A percentile compares a stretch with the other conserved stretches of the same genome.
These are phyloP conservation scores for Trypethelium eluteriae DNA, from an alignment of 495 filamentous ascomycete species.

Conservation along the genomic window DNA sequence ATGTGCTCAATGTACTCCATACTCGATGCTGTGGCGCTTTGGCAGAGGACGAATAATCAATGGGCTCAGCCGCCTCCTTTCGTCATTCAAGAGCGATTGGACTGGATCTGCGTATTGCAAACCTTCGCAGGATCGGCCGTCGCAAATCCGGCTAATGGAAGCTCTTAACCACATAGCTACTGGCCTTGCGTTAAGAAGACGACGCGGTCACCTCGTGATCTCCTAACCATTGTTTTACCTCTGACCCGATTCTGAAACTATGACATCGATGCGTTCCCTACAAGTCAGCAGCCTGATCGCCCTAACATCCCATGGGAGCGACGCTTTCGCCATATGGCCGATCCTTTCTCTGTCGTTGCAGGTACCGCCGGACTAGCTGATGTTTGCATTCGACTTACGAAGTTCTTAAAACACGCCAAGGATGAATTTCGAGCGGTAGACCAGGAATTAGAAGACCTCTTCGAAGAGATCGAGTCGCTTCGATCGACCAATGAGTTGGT, in stretches of 20 bases:
- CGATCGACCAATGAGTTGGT: conserved; percentile 6
- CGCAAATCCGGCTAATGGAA: background rate
- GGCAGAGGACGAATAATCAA: background rate
- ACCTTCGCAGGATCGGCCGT: background rate
- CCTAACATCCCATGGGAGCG: background rate
- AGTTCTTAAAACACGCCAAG: conserved; percentile 20
- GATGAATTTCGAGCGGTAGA: conserved; percentile 13
- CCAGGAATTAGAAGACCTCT: conserved; percentile 14
- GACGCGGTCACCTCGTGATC: conserved; percentile 1
- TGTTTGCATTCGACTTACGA: conserved; percentile 20
- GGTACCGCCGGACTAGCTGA: conserved; percentile 22
- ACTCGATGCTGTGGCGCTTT: background rate
- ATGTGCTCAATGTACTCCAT: background rate
- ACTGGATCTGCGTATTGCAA: background rate
- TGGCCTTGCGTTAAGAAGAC: background rate
- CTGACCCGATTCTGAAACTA: background rate
- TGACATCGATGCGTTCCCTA: background rate
- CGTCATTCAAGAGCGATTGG: background rate
- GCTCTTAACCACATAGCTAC: background rate
- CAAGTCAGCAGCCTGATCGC: background rate
- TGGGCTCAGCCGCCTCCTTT: background rate
- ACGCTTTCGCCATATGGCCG: conserved; percentile 20
- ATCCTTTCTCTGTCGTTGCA: conserved; percentile 27
- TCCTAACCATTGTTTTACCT: background rate
- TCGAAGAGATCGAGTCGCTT: conserved; percentile 18